Conservation (phyloP, 2,329 filamentous ascomycete genomes). For the Neopestalotiopsis clavispora region DNA sequence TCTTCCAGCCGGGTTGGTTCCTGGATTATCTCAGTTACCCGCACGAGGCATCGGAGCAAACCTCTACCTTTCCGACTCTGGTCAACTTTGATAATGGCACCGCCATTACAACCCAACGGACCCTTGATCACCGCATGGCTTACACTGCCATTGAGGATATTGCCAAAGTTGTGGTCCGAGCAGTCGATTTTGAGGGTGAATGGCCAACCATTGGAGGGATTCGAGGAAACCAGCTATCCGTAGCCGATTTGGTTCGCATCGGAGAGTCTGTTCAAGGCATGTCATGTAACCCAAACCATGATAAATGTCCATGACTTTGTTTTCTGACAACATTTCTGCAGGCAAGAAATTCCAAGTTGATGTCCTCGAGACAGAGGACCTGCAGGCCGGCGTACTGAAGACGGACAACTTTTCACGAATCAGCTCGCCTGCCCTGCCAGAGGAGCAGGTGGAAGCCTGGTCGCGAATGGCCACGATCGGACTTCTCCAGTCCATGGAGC, state of each 20-base stretch:
- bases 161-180: slow-evolving; percentile 38
- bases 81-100: slow-evolving; percentile 29
- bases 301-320: too few relatives aligned
- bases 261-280: slow-evolving; percentile 40
- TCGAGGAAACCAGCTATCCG: slow-evolving; percentile 34
- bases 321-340: slow-evolving; percentile 10
- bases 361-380: slow-evolving; percentile 35
- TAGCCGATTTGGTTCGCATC: slow-evolving; percentile 36
- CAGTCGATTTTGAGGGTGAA: slow-evolving; percentile 43
- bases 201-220: slow-evolving; percentile 47
- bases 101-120: not conserved
- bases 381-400: slow-evolving; percentile 32
- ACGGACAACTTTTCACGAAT: slow-evolving; percentile 30
- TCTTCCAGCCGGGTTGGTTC: slow-evolving; percentile 55
- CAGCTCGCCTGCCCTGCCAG: slow-evolving; percentile 33
- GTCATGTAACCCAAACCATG: not conserved
- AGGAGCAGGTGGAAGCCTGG: slow-evolving; percentile 31
- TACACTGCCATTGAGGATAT: slow-evolving; percentile 42
- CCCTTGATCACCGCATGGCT: slow-evolving; percentile 30
- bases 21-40: slow-evolving; percentile 54
- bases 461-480: slow-evolving; percentile 26
- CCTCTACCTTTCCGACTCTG: slow-evolving; percentile 36
- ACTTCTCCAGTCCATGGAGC: slow-evolving; percentile 22
- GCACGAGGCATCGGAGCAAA: slow-evolving; percentile 41
- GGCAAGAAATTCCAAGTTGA: slow-evolving; percentile 36